Base-by-base conservation (phyloP, 2,329 filamentous ascomycete species). In the Macrophomina phaseolina region DNA sequence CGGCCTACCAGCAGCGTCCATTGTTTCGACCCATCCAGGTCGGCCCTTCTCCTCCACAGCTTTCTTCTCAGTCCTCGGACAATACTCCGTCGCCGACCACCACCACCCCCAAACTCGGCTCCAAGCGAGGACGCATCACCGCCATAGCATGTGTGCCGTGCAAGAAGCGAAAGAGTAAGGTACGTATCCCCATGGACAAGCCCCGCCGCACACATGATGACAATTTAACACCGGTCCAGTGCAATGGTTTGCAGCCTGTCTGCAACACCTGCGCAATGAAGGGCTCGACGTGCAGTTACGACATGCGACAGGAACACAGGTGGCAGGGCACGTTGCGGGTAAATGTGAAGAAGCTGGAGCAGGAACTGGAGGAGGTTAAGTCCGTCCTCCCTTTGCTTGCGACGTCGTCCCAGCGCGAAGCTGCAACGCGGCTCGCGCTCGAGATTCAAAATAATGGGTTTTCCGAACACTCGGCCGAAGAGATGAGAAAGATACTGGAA, bases 81-180 rank as follows among this genome's bases (percentile, higher is more conserved):
- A 63, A 67, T 49, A 63, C 58, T 55, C 65, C 65, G 34, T 67
- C 65, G 49, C 65, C 65, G 11, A 67, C 65, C 56, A 56, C 65
- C 28, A 67, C 65, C 11, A 67, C 49, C 1, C 56, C 65, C 30
- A 67, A 63, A 9, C 65, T 67, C 18, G 65, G 65, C 18, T 67
- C 65, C 38, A 67, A 67, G 23, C 11, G 65, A 40, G 65, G 65
- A 4, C 65, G 65, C 58, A 79, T 79, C 58, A 79, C 77, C 12
- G 78, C 77, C 5, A 79, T 79, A 70, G 77, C 77, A 18, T 79
- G 77, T 67, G 77, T 78, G 61, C 78, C 76, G 60, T 79, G 77
- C 65, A 72, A 76, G 68, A 79, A 78, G 65, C 73, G 77, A 23
- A 79, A 79, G 63, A 78, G 76, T 42, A 79, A 79, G 73, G 77